phyloP scores from a whole-genome alignment of 1,284 basidiomycete species.

The Heterobasidion parviporum region DNA sequence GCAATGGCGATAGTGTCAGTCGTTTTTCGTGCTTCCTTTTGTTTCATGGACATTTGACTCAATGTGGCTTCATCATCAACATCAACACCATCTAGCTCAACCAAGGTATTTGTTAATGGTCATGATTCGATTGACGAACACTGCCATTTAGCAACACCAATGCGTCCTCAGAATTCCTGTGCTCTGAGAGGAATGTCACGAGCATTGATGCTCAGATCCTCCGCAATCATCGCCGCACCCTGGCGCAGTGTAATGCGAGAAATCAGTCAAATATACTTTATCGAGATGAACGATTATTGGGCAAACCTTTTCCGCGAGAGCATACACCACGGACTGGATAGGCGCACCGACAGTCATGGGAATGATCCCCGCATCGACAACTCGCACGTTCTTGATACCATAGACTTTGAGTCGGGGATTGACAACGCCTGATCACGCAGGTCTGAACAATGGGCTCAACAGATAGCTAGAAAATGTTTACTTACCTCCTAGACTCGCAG shows the following conservation, averaged over 20 bases:
- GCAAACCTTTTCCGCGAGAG: conserved; percentile 11
- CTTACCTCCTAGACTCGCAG: conserved; percentile 9
- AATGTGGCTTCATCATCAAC: too few species aligned
- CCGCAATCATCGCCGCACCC: background rate
- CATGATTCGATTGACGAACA: too few species aligned
- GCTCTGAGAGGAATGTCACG: too few species aligned
- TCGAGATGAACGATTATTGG: background rate
- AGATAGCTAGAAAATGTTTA: background rate
- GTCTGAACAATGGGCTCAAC: background rate
- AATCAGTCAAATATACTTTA: background rate
- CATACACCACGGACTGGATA: conserved; percentile 10
- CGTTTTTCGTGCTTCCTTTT: too few species aligned
- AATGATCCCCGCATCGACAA: conserved; percentile 14
- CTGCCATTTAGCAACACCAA: too few species aligned
- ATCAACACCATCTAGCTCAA: too few species aligned
- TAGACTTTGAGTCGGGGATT: conserved; percentile 13
- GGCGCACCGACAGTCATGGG: conserved; percentile 12
- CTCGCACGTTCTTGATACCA: conserved; percentile 12
- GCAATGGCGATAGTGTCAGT: too few species aligned
- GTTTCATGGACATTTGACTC: too few species aligned
- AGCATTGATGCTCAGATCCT: background rate
- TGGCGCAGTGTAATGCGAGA: background rate
- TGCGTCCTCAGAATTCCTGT: too few species aligned
- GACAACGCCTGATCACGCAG: conserved; percentile 9
- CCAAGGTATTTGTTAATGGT: too few species aligned